Evolutionary conservation across 176 grass and related monocot genomes (phyloP), one percentile per base, ranked within the genome.

Genomic region (Aegilops tauschii): DNA sequence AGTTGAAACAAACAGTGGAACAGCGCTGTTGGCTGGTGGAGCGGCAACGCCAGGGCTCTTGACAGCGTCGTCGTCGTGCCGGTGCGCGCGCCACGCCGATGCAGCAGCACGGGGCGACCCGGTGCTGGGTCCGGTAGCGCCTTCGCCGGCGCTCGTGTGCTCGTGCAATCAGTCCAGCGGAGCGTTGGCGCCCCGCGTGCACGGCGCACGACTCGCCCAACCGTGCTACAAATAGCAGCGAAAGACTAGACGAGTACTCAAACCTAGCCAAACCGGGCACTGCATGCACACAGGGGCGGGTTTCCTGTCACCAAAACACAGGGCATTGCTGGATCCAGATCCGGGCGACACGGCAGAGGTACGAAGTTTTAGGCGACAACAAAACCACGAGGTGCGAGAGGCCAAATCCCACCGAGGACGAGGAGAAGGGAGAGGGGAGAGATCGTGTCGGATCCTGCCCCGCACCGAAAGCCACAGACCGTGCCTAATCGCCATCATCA

Each of bases 381-480:
- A 74, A 74, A 74, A 74, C 71, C 71, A 49, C 5, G 21, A 13
- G 21, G 37, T 2, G 4, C 69, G 35, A 73, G 70, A 47, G 29
- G 28, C 39, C 40, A 65, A 65, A 66, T 65, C 62, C 62, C 32
- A 62, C 34, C 82, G 44, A 25, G 80, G 56, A 59, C 56, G 6
- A 54, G 50, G 50, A 54, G 50, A 54, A 54, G 50, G 2, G 50
- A 54, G 65, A 18, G 12, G 4, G 50, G 66, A 14, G 31, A 34
- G 61, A 87, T 80, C 67, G 59, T 87, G 85, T 75, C 81, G 76
- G 89, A 87, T 87, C 73, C 80, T 68, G 84, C 79, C 35, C 56
- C 69, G 79, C 73, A 83, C 80, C 75, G 75, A 90, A 90, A 90
- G 89, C 85, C 75, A 52, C 75, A 1, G 3, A 6, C 10, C 66